These are phyloP conservation scores for Hypericum perforatum DNA, from an alignment of 345 rosid genomes.

Conservation along the genomic window DNA sequence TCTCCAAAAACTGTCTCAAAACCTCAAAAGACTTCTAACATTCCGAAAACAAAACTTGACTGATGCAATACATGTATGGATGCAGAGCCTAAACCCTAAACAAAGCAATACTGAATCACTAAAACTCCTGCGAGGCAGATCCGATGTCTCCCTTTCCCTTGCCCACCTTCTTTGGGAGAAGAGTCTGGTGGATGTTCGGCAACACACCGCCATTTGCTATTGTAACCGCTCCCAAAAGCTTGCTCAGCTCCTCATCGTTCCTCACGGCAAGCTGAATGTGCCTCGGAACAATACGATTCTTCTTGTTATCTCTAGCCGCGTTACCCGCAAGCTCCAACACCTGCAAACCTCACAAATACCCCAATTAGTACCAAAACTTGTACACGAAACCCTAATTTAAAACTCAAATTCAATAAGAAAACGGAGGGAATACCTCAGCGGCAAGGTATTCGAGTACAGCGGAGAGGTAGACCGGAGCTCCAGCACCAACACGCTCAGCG, in stretches of 20 bases:
- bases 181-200: slow-evolving; percentile 57
- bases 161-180: slow-evolving; percentile 25
- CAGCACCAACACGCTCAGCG: slow-evolving; percentile 62
- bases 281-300: slow-evolving; percentile 57
- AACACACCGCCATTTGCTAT: slow-evolving; percentile 68
- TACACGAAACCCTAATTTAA: no score
- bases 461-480: slow-evolving; percentile 68
- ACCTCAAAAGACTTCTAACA: no score
- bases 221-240: slow-evolving; percentile 51
- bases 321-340: slow-evolving; percentile 73
- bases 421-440: slow-evolving; percentile 39
- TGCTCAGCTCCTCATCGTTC: slow-evolving; percentile 60
- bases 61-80: no score
- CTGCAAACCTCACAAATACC: slow-evolving; percentile 10
- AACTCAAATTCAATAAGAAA: background rate
- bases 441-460: slow-evolving; percentile 82
- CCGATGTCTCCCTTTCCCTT: background rate
- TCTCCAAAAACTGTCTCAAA: no score
- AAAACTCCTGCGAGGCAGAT: no score
- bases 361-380: no score
- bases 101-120: no score
- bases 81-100: no score
- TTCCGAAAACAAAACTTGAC: no score
- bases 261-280: slow-evolving; percentile 69
- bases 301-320: slow-evolving; percentile 74